phyloP scores from a whole-genome alignment of 1,284 basidiomycete genomes.

The Vanrija sp. region DNA sequence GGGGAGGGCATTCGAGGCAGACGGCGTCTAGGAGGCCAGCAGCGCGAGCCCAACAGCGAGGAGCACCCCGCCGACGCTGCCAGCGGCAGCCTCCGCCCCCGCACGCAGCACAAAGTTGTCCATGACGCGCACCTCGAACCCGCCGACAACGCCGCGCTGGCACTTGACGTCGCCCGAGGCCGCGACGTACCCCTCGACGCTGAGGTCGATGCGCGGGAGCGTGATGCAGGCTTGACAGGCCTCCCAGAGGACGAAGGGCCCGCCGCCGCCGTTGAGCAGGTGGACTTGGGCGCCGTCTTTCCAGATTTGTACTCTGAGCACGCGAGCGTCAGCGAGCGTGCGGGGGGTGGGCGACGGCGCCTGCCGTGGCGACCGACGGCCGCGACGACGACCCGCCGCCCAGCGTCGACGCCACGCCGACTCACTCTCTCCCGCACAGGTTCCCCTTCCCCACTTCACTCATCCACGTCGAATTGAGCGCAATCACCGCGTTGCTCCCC shows the following conservation, averaged over 20 bases:
- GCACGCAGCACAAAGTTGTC: conserved; percentile 7
- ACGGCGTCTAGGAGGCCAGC: no score
- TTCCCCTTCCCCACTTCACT: conserved; percentile 4
- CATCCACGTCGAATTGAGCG: conserved; percentile 17
- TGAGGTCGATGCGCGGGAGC: conserved; percentile 11
- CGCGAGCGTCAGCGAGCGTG: not conserved
- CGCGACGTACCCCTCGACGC: conserved; percentile 7
- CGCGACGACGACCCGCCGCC: not conserved
- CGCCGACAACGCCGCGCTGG: conserved; percentile 7
- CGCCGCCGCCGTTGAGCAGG: not conserved
- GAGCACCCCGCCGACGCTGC: not conserved
- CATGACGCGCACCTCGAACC: conserved; percentile 16
- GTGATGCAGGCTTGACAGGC: conserved; percentile 15
- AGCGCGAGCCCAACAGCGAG: not conserved
- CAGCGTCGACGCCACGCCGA: not conserved
- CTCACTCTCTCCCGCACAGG: conserved; percentile 17
- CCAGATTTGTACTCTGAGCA: conserved; percentile 12
- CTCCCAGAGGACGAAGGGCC: conserved; percentile 16
- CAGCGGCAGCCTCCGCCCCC: not conserved
- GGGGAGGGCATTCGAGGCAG: no score
- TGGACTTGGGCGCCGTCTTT: not conserved
- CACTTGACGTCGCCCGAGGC: conserved; percentile 12
- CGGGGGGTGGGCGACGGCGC: no score
- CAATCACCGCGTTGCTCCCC: conserved; percentile 10
- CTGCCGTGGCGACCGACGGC: no score